Percentiles rank a stretch among this genome's conserved stretches.
These are phyloP conservation scores for Macrophomina pseudophaseolina DNA, from an alignment of 2,329 filamentous ascomycete genomes.

Conservation along the genomic window DNA sequence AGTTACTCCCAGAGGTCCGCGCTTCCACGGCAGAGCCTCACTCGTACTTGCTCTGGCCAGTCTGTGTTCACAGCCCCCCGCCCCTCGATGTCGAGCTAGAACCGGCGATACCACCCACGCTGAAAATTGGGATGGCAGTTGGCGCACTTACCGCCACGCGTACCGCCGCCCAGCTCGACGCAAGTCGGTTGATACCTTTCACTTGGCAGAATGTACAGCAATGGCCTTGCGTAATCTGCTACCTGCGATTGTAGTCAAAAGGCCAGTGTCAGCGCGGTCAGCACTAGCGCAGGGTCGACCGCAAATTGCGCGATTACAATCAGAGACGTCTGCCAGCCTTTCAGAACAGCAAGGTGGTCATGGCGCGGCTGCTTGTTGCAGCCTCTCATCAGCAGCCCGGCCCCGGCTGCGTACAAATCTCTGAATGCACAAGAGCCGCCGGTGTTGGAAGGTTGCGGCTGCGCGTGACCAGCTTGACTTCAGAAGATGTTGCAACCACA, in stretches of 20 bases:
- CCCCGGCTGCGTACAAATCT: background rate
- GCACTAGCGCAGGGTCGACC: constrained; percentile 16
- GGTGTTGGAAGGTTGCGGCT: background rate
- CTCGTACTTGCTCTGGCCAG: background rate
- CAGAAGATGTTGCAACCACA: background rate
- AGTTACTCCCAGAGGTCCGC: background rate
- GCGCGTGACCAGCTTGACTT: constrained; percentile 1
- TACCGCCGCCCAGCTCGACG: background rate
- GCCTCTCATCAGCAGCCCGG: background rate
- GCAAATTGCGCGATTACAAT: background rate
- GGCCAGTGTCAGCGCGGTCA: background rate
- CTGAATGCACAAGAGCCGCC: background rate
- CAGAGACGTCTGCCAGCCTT: background rate
- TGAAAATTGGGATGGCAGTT: background rate
- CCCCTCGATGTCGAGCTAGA: background rate
- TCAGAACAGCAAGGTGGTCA: background rate
- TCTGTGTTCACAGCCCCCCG: background rate
- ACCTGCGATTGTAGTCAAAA: background rate
- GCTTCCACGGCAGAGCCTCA: constrained; percentile 3
- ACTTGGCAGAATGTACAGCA: background rate
- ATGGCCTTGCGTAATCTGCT: background rate
- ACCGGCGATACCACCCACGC: background rate
- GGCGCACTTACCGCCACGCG: background rate
- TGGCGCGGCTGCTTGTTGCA: background rate
- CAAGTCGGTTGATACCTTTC: background rate